Conservation (phyloP, 78 protist genomes). For the Dictyostelium brefeldianum region DNA sequence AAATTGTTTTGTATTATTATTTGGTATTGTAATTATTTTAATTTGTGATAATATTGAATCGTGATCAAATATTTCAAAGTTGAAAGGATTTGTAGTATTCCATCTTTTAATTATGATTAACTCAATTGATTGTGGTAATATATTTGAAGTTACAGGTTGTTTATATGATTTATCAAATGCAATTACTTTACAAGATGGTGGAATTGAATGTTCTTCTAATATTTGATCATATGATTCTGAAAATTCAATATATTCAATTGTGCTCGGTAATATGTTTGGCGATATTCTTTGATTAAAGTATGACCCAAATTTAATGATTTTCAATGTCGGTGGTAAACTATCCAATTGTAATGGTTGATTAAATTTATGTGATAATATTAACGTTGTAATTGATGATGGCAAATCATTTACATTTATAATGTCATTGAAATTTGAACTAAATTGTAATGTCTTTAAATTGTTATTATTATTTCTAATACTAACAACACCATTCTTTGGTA, state of each 20-base stretch:
- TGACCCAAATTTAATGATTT: neutral
- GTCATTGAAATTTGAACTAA: conserved; percentile 1
- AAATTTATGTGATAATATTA: neutral
- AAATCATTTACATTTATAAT: neutral
- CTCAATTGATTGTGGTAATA: neutral
- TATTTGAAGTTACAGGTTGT: neutral
- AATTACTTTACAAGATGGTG: neutral
- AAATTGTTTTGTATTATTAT: conserved; percentile 8
- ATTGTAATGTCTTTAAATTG: neutral
- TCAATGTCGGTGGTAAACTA: neutral
- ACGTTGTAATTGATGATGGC: neutral
- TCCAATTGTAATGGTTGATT: neutral
- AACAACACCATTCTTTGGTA: neutral
- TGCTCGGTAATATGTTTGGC: neutral
- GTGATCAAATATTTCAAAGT: neutral
- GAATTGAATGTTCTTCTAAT: neutral
- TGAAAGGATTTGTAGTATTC: neutral
- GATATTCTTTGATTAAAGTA: neutral
- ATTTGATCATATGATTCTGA: neutral
- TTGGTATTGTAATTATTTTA: neutral
- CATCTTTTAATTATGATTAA: neutral
- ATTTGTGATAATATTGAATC: neutral
- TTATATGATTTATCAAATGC: conserved; percentile 16
- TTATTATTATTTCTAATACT: neutral
- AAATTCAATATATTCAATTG: neutral